Conservation (phyloP, 2,329 filamentous ascomycete genomes). For the Arachnomyces sp. region DNA sequence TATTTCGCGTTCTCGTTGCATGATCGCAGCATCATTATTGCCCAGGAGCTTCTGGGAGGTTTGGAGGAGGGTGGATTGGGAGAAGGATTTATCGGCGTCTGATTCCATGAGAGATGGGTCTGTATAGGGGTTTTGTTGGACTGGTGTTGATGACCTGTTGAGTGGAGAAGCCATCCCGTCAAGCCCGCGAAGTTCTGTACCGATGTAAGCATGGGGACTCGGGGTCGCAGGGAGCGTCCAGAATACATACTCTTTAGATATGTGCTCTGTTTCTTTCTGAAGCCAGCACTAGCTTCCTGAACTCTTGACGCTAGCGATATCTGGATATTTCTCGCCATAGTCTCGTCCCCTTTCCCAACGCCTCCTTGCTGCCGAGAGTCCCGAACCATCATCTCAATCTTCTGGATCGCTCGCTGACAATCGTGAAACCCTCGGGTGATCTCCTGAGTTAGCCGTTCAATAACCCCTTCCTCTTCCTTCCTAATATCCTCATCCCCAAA, state of each 20-base stretch:
- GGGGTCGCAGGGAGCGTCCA: neutral
- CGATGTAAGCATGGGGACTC: neutral
- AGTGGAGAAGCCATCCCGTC: constrained; percentile 51
- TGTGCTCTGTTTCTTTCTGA: constrained; percentile 93
- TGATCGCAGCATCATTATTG: constrained; percentile 74
- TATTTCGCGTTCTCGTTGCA: constrained; percentile 90
- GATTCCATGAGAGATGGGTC: constrained; percentile 89
- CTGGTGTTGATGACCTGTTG: constrained; percentile 42
- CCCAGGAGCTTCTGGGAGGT: constrained; percentile 50
- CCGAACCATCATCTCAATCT: constrained; percentile 76
- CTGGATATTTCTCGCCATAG: constrained; percentile 93
- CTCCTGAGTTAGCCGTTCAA: constrained; percentile 80
- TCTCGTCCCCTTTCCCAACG: constrained; percentile 76
- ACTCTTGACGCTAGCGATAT: constrained; percentile 80
- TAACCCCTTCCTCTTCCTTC: constrained; percentile 75
- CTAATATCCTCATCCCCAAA: constrained; percentile 94
- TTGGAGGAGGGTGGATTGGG: constrained; percentile 78
- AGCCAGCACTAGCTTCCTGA: constrained; percentile 82
- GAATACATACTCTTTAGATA: constrained; percentile 74
- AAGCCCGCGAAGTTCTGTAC: constrained; percentile 63
- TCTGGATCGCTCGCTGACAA: constrained; percentile 81
- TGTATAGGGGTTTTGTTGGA: constrained; percentile 57
- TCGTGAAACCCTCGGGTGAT: constrained; percentile 85
- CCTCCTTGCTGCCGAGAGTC: constrained; percentile 63
- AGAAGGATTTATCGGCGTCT: constrained; percentile 85